Base-by-base conservation (phyloP, 768 basidiomycete species). In the Pulveroboletus ravenelii region DNA sequence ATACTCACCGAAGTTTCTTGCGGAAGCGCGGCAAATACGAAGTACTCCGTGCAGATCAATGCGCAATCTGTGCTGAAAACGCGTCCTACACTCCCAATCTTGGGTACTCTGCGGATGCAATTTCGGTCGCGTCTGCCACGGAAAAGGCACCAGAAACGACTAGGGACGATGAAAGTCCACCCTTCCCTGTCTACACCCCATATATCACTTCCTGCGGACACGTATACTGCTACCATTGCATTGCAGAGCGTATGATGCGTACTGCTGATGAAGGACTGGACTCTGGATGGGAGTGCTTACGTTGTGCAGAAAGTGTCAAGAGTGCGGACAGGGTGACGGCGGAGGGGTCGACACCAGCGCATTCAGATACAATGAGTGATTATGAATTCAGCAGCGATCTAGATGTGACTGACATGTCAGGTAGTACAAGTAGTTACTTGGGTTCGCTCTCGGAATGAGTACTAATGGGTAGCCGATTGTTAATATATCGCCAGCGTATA, bases 191-290 rank as follows among this genome's bases (percentile, higher is more conserved):
- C 54, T 77, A 86, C 61, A 86, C 82, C 39, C 85, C 94, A 0
- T 97, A 95, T 63, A 70, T 86, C 44, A 83, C 92, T 31, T 84
- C 85, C 29, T 93, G 89, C 54, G 85, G 82, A 7, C 92, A 96
- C 63, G 66, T 80, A 13, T 99, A 94, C 70, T 98, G 96, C 70
- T 99, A 97, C 67, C 85, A 87, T 59, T 99, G 96, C 69, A 76
- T 98, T 37, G 80, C 90, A 13, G 88, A 89, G 62, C 82, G 84
- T 53, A 79, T 97, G 73, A 77, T 90, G 61, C 82, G 78, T 32
- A 78, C 78, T 6, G 82, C 80, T 5, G 85, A 87, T 52, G 89
- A 87, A 32, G 80, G 73, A 20, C 45, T 65, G 18, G 69, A 77
- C 31, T 62, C 70, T 44, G 75, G 76, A 18, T 95, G 93, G 93